A percentile compares a stretch with the other conserved stretches of the same genome.
Conservation (phyloP, 2,329 filamentous ascomycete species). For the Nemania diffusa region DNA sequence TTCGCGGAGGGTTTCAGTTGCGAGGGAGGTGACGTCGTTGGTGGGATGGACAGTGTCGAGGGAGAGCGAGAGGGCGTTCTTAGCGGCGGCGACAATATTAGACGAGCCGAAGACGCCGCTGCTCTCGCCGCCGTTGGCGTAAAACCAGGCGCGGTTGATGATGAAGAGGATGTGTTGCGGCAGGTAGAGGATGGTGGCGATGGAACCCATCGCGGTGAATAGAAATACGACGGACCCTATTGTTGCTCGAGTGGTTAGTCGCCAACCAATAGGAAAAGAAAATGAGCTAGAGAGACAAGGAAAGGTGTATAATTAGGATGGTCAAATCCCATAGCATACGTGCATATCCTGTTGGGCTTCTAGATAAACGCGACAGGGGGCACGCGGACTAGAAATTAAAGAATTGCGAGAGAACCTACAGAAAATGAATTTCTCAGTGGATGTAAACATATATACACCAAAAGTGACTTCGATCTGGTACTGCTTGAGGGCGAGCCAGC, state of each 20-base stretch:
- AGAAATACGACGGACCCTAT: constrained; percentile 92
- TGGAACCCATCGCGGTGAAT: constrained; percentile 84
- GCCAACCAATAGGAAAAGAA: background rate
- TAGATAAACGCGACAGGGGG: background rate
- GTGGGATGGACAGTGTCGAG: constrained; percentile 49
- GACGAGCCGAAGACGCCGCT: constrained; percentile 35
- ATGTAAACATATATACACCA: constrained; percentile 95
- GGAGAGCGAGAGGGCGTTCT: constrained; percentile 55
- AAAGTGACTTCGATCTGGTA: constrained; percentile 99
- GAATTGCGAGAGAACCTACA: constrained; percentile 70
- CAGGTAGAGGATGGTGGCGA: constrained; percentile 90
- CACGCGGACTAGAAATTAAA: constrained; percentile 6
- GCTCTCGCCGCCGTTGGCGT: constrained; percentile 82
- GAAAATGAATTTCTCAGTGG: constrained; percentile 95
- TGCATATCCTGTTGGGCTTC: background rate
- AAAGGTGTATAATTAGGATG: background rate
- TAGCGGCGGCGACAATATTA: constrained; percentile 55
- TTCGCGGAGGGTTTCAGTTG: constrained; percentile 50
- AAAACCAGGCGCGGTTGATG: constrained; percentile 89
- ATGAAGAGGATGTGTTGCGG: constrained; percentile 89
- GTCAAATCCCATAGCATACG: background rate
- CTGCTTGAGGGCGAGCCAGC: constrained; percentile 93
- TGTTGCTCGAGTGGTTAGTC: background rate
- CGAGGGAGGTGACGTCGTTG: constrained; percentile 45
- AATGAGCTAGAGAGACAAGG: background rate